These are phyloP conservation scores for Cornus suecica DNA, from an alignment of 148 eudicot genomes.

Conservation along the genomic window DNA sequence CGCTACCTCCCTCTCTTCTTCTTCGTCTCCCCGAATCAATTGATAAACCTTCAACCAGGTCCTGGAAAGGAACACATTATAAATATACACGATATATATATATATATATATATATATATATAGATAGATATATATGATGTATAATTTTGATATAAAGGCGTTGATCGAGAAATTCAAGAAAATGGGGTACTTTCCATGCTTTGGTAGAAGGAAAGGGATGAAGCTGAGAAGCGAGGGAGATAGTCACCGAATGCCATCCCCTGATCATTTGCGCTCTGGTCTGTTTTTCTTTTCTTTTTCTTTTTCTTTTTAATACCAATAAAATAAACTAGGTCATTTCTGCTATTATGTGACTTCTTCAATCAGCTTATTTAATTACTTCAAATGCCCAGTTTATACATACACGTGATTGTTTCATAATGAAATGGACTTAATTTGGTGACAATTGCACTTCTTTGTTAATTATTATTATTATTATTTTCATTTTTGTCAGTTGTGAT, in stretches of 20 bases:
- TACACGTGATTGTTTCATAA: background rate
- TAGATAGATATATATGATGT: background rate
- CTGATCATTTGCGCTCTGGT: conserved; percentile 8
- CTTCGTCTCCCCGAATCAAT: too few relatives aligned
- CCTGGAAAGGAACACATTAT: background rate
- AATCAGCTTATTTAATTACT: too few relatives aligned
- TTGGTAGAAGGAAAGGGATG: conserved; percentile 13
- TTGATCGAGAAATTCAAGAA: background rate
- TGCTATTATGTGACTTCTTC: too few relatives aligned
- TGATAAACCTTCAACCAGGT: too few relatives aligned
- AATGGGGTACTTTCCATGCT: conserved; percentile 20
- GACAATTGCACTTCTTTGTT: too few relatives aligned
- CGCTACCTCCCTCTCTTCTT: too few relatives aligned
- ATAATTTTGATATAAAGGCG: background rate
- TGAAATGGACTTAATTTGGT: background rate
- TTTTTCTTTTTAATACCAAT: background rate
- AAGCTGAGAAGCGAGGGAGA: background rate
- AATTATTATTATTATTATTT: too few relatives aligned
- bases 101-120: too few relatives aligned
- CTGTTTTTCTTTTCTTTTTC: background rate
- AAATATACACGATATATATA: too few relatives aligned
- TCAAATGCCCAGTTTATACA: too few relatives aligned
- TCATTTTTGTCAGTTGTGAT: background rate
- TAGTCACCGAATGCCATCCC: background rate
- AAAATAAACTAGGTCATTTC: background rate